These are phyloP conservation scores for Echites panduratus DNA, from an alignment of 257 asterid species.

Conservation along the genomic window DNA sequence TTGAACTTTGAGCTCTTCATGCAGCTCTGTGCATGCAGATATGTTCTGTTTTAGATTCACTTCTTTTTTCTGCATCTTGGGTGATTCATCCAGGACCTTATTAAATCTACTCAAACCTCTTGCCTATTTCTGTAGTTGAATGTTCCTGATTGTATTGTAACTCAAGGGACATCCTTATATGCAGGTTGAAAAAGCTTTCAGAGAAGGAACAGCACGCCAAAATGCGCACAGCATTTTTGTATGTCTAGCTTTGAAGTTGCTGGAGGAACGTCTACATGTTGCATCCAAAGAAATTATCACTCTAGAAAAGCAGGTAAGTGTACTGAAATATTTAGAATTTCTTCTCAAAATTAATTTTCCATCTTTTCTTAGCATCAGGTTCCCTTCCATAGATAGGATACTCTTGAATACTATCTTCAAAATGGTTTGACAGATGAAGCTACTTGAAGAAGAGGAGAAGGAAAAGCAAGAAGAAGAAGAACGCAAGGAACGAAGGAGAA, in stretches of 20 bases:
- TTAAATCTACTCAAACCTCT: background rate
- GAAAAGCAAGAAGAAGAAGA: constrained; percentile 97
- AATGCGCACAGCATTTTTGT: constrained; percentile 97
- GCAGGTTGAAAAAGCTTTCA: constrained; percentile 97
- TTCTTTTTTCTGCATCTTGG: background rate
- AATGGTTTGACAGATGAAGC: constrained; percentile 61
- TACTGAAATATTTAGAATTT: background rate
- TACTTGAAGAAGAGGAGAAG: constrained; percentile 97
- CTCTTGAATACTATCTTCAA: constrained; percentile 22
- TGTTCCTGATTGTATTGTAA: constrained; percentile 14
- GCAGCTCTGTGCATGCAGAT: background rate
- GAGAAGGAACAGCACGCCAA: constrained; percentile 99
- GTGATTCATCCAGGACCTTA: background rate
- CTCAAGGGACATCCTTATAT: constrained; percentile 15
- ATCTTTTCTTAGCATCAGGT: constrained; percentile 12
- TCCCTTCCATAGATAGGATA: constrained; percentile 13
- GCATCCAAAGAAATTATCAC: constrained; percentile 96
- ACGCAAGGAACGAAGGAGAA: constrained; percentile 68
- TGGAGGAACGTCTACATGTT: constrained; percentile 83
- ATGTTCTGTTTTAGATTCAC: background rate
- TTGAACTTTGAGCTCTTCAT: background rate
- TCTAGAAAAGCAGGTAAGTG: constrained; percentile 80
- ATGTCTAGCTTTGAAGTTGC: constrained; percentile 80
- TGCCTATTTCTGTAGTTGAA: background rate
- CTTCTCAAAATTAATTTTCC: constrained; percentile 1